Percentiles rank a stretch among this genome's conserved stretches.
Conservation (phyloP, 1,139 yeast species). For the Geotrichum cucujoidarum region DNA sequence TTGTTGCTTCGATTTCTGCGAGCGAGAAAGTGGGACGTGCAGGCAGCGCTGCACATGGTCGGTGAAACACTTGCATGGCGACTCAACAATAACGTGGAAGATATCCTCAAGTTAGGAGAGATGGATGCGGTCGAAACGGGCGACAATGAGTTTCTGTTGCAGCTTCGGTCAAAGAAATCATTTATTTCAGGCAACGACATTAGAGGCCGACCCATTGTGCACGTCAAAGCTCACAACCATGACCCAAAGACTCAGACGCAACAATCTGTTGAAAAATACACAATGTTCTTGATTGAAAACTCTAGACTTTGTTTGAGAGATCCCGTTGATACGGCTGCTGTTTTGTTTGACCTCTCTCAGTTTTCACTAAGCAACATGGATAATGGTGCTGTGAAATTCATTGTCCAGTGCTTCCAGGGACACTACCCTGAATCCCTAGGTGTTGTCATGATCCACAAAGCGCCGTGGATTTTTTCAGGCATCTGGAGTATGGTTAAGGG, state of each 20-base stretch:
- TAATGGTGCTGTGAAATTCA: constrained; percentile 71
- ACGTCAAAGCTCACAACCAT: constrained; percentile 66
- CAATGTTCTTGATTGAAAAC: constrained; percentile 63
- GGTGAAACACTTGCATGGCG: constrained; percentile 70
- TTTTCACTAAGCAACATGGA: constrained; percentile 80
- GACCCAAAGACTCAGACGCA: constrained; percentile 64
- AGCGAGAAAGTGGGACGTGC: constrained; percentile 73
- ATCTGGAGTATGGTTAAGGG: constrained; percentile 79
- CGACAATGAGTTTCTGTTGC: constrained; percentile 46
- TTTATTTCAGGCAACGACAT: constrained; percentile 61
- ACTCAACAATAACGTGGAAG: constrained; percentile 51
- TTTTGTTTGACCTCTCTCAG: constrained; percentile 69
- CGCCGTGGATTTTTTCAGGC: constrained; percentile 86
- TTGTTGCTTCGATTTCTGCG: constrained; percentile 59
- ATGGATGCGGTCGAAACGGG: constrained; percentile 36
- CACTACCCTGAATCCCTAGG: constrained; percentile 86
- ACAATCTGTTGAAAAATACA: constrained; percentile 61
- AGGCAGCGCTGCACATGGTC: constrained; percentile 59
- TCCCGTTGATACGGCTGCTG: constrained; percentile 65
- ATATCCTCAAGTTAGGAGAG: constrained; percentile 59
- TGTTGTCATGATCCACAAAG: constrained; percentile 68
- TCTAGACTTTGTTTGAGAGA: constrained; percentile 58
- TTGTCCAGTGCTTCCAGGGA: constrained; percentile 73
- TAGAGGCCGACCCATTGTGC: constrained; percentile 62
- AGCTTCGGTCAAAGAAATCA: constrained; percentile 55